A percentile compares a stretch with the other conserved stretches of the same genome.
These are phyloP conservation scores for Senna tora DNA, from an alignment of 306 rosid species.

Conservation along the genomic window DNA sequence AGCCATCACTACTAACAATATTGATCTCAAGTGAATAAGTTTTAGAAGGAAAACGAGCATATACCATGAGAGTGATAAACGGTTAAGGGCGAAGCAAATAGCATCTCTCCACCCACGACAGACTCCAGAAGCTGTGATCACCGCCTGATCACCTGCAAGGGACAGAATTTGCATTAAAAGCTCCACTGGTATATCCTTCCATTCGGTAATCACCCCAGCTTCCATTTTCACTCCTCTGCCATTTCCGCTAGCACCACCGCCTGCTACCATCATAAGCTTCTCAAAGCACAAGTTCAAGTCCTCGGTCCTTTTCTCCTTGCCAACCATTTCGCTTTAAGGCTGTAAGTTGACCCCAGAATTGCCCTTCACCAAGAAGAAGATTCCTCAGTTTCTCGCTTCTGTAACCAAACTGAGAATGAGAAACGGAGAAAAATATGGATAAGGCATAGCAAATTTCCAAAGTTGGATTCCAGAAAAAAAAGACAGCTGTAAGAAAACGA, in stretches of 20 bases:
- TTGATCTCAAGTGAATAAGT: background rate
- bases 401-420: constrained; percentile 1
- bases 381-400: background rate
- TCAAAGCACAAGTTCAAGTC: constrained; percentile 82
- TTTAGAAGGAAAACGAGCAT: background rate
- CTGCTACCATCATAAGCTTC: constrained; percentile 76
- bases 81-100: constrained; percentile 69
- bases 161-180: constrained; percentile 85
- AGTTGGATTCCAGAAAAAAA: background rate
- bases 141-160: constrained; percentile 77
- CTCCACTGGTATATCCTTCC: constrained; percentile 99
- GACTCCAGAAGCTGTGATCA: constrained; percentile 74
- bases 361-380: constrained; percentile 27
- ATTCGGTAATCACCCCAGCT: constrained; percentile 60
- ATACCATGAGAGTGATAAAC: constrained; percentile 90
- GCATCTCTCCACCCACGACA: constrained; percentile 99
- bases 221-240: constrained; percentile 60
- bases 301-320: constrained; percentile 60
- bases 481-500: constrained; percentile 9
- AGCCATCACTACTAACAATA: constrained; percentile 37
- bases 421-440: constrained; percentile 12
- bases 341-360: background rate
- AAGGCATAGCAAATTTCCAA: constrained; percentile 28
- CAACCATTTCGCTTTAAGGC: constrained; percentile 57
- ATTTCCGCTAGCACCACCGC: constrained; percentile 36